Evolutionary conservation across 768 basidiomycete genomes (phyloP), one percentile per base, ranked within the genome.

Genomic region (Lanmaoa pseudosensibilis): DNA sequence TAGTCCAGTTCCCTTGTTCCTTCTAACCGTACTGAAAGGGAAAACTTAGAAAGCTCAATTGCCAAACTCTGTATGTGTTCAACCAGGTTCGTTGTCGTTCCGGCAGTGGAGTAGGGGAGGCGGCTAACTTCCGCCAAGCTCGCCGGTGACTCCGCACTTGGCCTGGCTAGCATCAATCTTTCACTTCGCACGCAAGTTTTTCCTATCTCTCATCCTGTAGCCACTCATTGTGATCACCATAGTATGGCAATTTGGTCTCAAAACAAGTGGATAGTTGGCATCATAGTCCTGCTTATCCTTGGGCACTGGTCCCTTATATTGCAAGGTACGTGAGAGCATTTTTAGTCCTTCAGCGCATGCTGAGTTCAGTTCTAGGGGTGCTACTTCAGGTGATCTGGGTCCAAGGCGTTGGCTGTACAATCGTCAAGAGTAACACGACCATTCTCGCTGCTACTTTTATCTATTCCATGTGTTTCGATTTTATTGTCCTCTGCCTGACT

Each of bases 381-480:
- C 76, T 83, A n/a, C 68, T 89, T 16, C 83, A 77, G 45, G 85
- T 83, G 0, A 50, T 54, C 4, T 89, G 85, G 86, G 36, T 73
- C n/a, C 74, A 77, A 10, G 75, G 68, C 2, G 50, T 65, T 12
- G 76, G 78, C 0, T 90, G 88, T 65, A 73, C 74, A 2, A 87
- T 90, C 54, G 75, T 77, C 1, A 64, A 79, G 32, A 86, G 86
- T 8, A 81, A 85, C 65, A 89, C 83, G 67, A 82, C 68, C 10
- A 71, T 88, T 50, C 78, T 89, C 33, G 84, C 85, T 5, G 83
- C 84, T 3, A 85, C 85, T 4, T 90, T 88, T 69, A 85, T 88
- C 33, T 90, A 90, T 62, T 83, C 87, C 32, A 90, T 90, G 88
- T 75, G 77, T 64, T 88, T 90, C 65, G 88, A 90, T 66, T 72